Base-by-base conservation (phyloP, 2,329 filamentous ascomycete species). In the Epichloe bromicola region DNA sequence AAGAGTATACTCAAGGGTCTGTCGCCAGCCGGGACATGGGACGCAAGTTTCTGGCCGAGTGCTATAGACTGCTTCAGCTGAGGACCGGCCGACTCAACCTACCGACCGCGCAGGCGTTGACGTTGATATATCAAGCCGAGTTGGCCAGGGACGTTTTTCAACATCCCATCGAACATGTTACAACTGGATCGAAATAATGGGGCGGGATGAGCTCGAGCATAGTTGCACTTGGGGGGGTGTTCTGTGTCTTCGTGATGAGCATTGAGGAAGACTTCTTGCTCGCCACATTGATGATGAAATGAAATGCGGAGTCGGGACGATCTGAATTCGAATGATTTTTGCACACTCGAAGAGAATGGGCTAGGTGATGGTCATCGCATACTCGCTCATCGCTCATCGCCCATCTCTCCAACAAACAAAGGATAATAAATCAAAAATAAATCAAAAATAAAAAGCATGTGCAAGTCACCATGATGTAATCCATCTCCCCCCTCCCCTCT, bases 91-190 rank as follows among this genome's bases (percentile, higher is more conserved):
- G 5, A 19, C 19, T 50, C 6, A 50, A 8, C 20, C 15, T 50
- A 15, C 41, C 48, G n/a, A 44, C 41, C 4, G 48, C 48, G 12
- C 48, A 50, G 34, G 48, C 48, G n/a, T 2, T 50, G 20, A 43
- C 40, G 6, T 50, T 50, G 20, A 44, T 50, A 17, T 50, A 50
- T 34, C 48, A 50, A 50, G 48, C 48, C 12, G 48, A 50, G 41
- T 34, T 50, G n/a, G 48, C 41, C 5, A 34, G 39, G n/a, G 7
- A 46, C 3, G 20, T 50, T 26, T 23, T 50, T 50, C 12, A 19
- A 39, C 15, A 17, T 50, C 20, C 20, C 46, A 23, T 36, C 23
- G 4, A 19, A 11, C n/a, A 33, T 48, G 14, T 48, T 36, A 48
- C 8, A 14, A n/a, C 20, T 19, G 37, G 0, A 10, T 26, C 15